phyloP scores from a whole-genome alignment of 176 grass and related monocot species.

The Canna indica region DNA sequence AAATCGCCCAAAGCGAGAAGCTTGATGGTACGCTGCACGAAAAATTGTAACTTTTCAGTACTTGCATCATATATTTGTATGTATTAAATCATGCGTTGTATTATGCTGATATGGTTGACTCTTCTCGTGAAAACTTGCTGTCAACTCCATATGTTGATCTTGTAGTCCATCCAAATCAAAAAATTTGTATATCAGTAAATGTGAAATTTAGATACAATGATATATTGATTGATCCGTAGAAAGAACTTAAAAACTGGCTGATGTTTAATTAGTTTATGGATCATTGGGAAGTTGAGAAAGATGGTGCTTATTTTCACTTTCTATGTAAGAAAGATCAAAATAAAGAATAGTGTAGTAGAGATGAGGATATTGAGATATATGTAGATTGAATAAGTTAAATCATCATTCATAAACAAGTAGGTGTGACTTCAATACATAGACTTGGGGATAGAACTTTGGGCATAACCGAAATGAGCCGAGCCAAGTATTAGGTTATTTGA shows the following conservation, averaged over 20 bases:
- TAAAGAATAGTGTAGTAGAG: no score
- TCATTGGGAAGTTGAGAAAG: background rate
- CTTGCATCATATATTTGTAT: background rate
- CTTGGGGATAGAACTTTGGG: no score
- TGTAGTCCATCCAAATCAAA: no score
- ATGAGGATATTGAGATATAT: no score
- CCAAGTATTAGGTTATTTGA: no score
- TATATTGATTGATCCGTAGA: background rate
- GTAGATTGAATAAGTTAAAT: no score
- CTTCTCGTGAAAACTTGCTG: background rate
- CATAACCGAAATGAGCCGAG: no score
- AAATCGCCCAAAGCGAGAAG: slow-evolving; percentile 43
- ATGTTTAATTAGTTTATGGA: background rate
- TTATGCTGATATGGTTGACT: background rate
- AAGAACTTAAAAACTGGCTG: background rate
- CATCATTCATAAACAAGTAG: no score
- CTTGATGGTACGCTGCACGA: slow-evolving; percentile 6
- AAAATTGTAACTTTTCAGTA: background rate
- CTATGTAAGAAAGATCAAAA: background rate
- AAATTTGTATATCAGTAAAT: no score
- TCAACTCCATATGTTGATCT: background rate
- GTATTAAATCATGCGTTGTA: background rate
- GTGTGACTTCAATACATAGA: no score
- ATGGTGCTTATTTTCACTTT: background rate
- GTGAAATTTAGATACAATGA: background rate